Base-by-base conservation (phyloP, 179 eudicot species). In the Actinidia arguta region DNA sequence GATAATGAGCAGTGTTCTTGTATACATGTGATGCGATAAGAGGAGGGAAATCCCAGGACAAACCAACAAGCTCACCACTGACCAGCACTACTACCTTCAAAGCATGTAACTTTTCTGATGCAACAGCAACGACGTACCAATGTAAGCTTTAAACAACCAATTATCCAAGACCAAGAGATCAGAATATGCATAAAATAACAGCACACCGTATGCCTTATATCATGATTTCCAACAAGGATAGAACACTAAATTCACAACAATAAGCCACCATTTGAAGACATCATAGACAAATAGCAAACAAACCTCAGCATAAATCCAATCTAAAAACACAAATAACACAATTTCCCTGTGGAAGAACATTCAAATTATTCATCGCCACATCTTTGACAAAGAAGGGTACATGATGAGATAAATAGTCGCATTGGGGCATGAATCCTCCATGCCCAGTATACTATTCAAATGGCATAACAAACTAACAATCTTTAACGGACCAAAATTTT, bases 311-410 rank as follows among this genome's bases (percentile, higher is more conserved):
- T n/a, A 31, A 36, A 25, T 36, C 46, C 73, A 68, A 12, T 64
- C 6, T 39, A 64, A 64, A 64, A 39, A 42, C 22, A 16, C 22
- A 3, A 18, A 8, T 13, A 31, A 18, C 20, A 59, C 9, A 24
- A 75, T 20, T 55, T 55, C 47, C 78, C n/a, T 73, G 42, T 55
- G 31, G 56, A 75, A 27, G 27, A 75, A 50, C 22, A 56, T 55
- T 25, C 79, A 73, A 25, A 59, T 73, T 81, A 81, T 62, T 73
- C 79, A 73, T 52, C 61, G 18, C 39, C 67, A 50, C 27, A 54
- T 42, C 14, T 24, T 36, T 14, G 4, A 17, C 25, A 16, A 74
- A 11, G 20, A 24, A 25, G 20, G 39, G 16, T 51, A 73, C 31
- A 56, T 70, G 54, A 72, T 18, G 5, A 44, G 61, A 73, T 67